Conservation (phyloP, 1,284 basidiomycete species). For the Ceratobasidium papillatum region DNA sequence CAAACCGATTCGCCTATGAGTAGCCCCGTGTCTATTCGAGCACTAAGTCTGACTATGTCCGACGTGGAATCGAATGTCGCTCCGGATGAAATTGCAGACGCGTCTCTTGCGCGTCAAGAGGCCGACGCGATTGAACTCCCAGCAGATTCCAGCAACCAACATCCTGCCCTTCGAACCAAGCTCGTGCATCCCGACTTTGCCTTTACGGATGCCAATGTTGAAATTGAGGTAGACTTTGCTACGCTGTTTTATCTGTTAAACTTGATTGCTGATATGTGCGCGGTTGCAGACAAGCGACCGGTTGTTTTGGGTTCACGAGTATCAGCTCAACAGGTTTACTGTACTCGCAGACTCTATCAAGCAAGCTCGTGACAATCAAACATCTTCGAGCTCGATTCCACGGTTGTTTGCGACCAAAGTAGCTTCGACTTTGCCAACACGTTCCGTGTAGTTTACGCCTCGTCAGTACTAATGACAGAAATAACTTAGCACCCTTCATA, state of each 20-base stretch:
- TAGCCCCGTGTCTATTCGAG: neutral
- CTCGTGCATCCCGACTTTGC: constrained; percentile 17
- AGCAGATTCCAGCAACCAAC: neutral
- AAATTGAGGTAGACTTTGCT: constrained; percentile 15
- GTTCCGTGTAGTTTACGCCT: constrained; percentile 15
- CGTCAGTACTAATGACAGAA: neutral
- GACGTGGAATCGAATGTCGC: neutral
- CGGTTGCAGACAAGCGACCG: neutral
- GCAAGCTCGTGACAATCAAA: neutral
- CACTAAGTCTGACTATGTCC: neutral
- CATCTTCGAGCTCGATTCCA: neutral
- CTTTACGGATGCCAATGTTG: constrained; percentile 20
- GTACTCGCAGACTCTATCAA: neutral
- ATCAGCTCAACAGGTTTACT: constrained; percentile 20
- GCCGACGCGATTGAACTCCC: neutral
- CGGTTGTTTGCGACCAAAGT: neutral
- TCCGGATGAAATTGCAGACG: neutral
- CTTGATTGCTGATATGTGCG: neutral
- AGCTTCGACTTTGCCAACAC: constrained; percentile 11
- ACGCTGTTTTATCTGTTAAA: neutral
- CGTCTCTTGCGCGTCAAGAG: no score
- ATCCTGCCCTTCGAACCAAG: neutral
- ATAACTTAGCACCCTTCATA: no score
- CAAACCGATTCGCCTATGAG: neutral
- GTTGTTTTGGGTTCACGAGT: constrained; percentile 28